Percentiles rank a stretch among this genome's conserved stretches.
Evolutionary conservation across 2,329 filamentous ascomycete species (phyloP).

Genomic region (Stagonosporopsis chrysanthemi): DNA sequence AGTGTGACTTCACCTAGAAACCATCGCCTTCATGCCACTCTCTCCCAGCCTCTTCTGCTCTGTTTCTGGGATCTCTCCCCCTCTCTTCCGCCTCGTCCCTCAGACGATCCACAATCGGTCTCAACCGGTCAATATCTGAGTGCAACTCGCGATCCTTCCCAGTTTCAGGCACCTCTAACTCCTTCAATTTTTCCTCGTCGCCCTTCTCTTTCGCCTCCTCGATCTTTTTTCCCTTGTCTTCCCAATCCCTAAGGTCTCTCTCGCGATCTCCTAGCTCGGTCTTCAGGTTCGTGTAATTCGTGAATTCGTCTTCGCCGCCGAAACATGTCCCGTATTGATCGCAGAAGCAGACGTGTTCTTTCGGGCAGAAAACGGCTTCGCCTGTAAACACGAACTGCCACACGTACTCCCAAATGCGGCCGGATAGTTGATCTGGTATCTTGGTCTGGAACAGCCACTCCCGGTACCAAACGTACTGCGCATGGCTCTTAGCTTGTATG

Average conservation of each 20-base stretch:
- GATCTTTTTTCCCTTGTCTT: slow-evolving; percentile 49
- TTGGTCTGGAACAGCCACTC: slow-evolving; percentile 68
- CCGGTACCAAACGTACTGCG: slow-evolving; percentile 64
- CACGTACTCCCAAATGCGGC: slow-evolving; percentile 69
- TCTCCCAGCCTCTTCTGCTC: slow-evolving; percentile 62
- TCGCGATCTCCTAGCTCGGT: slow-evolving; percentile 53
- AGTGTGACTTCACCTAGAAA: slow-evolving; percentile 49
- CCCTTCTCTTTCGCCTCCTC: slow-evolving; percentile 47
- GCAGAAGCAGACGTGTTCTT: slow-evolving; percentile 67
- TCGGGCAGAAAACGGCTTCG: slow-evolving; percentile 57
- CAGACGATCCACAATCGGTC: slow-evolving; percentile 52
- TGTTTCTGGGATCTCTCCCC: slow-evolving; percentile 59
- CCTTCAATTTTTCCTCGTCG: slow-evolving; percentile 39
- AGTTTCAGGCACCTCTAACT: slow-evolving; percentile 40
- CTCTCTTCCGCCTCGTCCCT: slow-evolving; percentile 57
- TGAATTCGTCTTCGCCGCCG: slow-evolving; percentile 57
- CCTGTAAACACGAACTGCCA: slow-evolving; percentile 70
- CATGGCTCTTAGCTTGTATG: slow-evolving; percentile 61
- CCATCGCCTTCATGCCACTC: slow-evolving; percentile 64
- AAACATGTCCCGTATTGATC: slow-evolving; percentile 71
- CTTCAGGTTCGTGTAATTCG: slow-evolving; percentile 58
- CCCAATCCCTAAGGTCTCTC: slow-evolving; percentile 53
- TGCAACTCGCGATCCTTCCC: slow-evolving; percentile 55
- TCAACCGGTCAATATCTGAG: slow-evolving; percentile 54
- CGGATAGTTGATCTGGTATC: slow-evolving; percentile 63